phyloP scores from a whole-genome alignment of 768 basidiomycete genomes.

The Porpolomopsis calyptriformis region DNA sequence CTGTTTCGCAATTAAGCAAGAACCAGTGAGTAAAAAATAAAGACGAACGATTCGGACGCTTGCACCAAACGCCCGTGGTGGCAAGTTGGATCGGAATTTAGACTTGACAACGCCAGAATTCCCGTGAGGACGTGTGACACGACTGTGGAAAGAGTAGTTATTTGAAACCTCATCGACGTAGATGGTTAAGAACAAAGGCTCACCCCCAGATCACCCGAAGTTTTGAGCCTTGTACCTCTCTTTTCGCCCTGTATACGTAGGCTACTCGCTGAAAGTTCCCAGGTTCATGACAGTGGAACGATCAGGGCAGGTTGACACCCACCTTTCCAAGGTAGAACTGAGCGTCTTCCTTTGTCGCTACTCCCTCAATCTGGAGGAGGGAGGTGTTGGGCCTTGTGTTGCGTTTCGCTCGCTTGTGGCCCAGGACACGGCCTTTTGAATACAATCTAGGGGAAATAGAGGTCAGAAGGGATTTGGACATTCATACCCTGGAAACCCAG shows the following conservation, averaged over 20 bases:
- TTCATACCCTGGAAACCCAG: too few relatives aligned
- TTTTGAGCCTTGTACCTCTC: slow-evolving; percentile 88
- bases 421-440: slow-evolving; percentile 91
- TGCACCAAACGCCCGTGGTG: slow-evolving; percentile 90
- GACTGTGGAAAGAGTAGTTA: slow-evolving; percentile 31
- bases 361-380: slow-evolving; percentile 95
- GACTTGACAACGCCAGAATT: slow-evolving; percentile 92
- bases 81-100: slow-evolving; percentile 93
- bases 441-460: slow-evolving; percentile 57
- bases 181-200: slow-evolving; percentile 19
- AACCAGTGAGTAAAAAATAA: not conserved
- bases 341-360: slow-evolving; percentile 84
- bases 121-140: slow-evolving; percentile 89
- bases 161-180: not conserved
- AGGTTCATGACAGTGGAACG: too few relatives aligned
- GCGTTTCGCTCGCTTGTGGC: slow-evolving; percentile 97
- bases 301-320: too few relatives aligned
- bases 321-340: slow-evolving; percentile 99
- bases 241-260: slow-evolving; percentile 96
- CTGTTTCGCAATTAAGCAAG: slow-evolving; percentile 24
- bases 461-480: not conserved
- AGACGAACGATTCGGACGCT: slow-evolving; percentile 76
- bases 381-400: slow-evolving; percentile 95
- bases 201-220: slow-evolving; percentile 98
- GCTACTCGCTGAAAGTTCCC: slow-evolving; percentile 97